Conservation (phyloP, 2,329 filamentous ascomycete genomes). For the Parascedosporium putredinis region DNA sequence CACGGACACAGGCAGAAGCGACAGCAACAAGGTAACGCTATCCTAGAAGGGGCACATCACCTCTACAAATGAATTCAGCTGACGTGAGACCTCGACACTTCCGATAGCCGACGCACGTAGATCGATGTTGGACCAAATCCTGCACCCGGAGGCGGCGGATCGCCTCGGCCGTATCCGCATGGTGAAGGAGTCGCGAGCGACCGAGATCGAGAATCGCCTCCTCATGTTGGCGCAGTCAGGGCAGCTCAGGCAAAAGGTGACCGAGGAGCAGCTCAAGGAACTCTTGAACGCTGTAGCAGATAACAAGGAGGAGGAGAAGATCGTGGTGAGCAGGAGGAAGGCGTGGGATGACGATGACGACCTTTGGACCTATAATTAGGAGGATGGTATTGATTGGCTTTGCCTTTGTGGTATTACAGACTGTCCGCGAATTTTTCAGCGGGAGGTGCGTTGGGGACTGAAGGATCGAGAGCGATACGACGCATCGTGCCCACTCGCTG, state of each 20-base stretch:
- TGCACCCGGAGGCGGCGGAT: slow-evolving; percentile 87
- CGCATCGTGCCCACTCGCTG: neutral
- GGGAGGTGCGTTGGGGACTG: neutral
- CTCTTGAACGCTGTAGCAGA: slow-evolving; percentile 77
- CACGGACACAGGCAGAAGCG: slow-evolving; percentile 6
- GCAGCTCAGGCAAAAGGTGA: slow-evolving; percentile 79
- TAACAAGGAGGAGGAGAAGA: slow-evolving; percentile 68
- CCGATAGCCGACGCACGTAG: slow-evolving; percentile 55
- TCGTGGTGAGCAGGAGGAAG: slow-evolving; percentile 76
- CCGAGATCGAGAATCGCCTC: slow-evolving; percentile 82
- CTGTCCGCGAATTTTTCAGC: neutral
- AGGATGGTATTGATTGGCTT: too few species aligned
- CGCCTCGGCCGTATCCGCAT: slow-evolving; percentile 88
- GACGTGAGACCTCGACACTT: neutral
- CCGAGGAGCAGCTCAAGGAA: slow-evolving; percentile 88
- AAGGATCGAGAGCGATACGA: neutral
- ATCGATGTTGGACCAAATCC: slow-evolving; percentile 80
- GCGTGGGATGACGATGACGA: slow-evolving; percentile 78
- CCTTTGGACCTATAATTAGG: slow-evolving; percentile 52
- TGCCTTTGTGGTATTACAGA: neutral
- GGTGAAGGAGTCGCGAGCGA: slow-evolving; percentile 85
- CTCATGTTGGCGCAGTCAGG: slow-evolving; percentile 84
- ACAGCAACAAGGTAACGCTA: slow-evolving; percentile 7
- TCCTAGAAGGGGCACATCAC: too few species aligned
- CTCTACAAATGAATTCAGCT: too few species aligned